Conservation (phyloP, 345 rosid species). For the Acer yangbiense region DNA sequence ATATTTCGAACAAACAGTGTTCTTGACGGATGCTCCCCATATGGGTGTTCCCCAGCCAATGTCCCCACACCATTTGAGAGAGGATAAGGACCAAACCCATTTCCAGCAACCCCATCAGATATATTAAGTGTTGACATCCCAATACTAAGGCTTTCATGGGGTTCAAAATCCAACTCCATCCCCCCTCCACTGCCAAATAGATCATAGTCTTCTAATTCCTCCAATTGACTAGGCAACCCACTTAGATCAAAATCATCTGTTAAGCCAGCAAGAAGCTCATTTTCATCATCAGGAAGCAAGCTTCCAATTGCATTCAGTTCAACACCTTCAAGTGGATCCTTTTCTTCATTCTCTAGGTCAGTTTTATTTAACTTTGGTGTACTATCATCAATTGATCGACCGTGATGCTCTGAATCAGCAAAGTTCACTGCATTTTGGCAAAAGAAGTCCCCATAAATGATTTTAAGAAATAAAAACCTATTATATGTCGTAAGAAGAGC, state of each 20-base stretch:
- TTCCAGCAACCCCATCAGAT: constrained; percentile 53
- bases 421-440: constrained; percentile 60
- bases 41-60: constrained; percentile 89
- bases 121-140: constrained; percentile 52
- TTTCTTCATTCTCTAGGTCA: constrained; percentile 46
- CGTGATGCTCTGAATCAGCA: constrained; percentile 44
- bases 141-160: constrained; percentile 49
- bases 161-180: constrained; percentile 76
- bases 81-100: constrained; percentile 48
- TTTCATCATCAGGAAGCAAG: constrained; percentile 80
- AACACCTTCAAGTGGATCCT: constrained; percentile 51
- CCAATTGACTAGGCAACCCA: constrained; percentile 60
- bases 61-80: constrained; percentile 66
- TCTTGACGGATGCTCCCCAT: constrained; percentile 97
- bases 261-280: constrained; percentile 87
- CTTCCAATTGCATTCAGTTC: constrained; percentile 51
- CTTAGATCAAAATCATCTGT: constrained; percentile 73
- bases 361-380: constrained; percentile 49
- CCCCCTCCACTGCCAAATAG: constrained; percentile 88
- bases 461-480: neutral
- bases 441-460: constrained; percentile 21
- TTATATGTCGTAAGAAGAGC: constrained; percentile 15
- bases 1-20: constrained; percentile 92
- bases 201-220: constrained; percentile 85
- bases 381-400: constrained; percentile 52